Evolutionary conservation across 1,139 yeast species (phyloP).

Genomic region (Hyphopichia pseudoburtonii): DNA sequence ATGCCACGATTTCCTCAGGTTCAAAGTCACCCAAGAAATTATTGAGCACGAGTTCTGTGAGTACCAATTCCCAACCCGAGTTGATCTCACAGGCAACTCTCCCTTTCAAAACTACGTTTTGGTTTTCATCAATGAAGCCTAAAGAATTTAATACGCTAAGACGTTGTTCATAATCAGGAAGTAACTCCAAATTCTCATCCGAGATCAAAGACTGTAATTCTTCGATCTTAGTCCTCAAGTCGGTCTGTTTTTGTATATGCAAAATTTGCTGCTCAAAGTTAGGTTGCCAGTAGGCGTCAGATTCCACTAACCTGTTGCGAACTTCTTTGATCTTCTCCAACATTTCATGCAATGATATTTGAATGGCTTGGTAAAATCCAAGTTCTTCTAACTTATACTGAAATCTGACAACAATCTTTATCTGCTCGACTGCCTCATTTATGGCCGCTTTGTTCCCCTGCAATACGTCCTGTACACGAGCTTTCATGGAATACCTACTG

Average conservation of each 20-base stretch:
- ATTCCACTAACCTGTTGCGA: constrained; percentile 31
- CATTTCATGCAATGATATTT: constrained; percentile 54
- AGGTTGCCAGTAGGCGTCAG: constrained; percentile 30
- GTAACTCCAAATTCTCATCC: constrained; percentile 82
- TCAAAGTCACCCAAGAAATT: constrained; percentile 92
- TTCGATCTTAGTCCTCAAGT: constrained; percentile 52
- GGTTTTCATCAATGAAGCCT: constrained; percentile 72
- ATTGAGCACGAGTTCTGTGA: constrained; percentile 86
- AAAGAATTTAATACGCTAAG: constrained; percentile 70
- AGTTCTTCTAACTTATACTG: constrained; percentile 50
- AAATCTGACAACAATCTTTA: constrained; percentile 36
- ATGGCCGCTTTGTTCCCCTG: constrained; percentile 44
- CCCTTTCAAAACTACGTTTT: constrained; percentile 82
- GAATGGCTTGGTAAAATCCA: constrained; percentile 43
- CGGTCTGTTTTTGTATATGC: constrained; percentile 47
- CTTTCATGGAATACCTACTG: constrained; percentile 42
- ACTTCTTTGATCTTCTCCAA: constrained; percentile 45
- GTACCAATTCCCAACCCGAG: constrained; percentile 84
- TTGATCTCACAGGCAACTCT: constrained; percentile 86
- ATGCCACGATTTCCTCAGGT: constrained; percentile 94
- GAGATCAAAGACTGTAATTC: constrained; percentile 63
- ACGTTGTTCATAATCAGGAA: constrained; percentile 94
- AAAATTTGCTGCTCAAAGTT: constrained; percentile 50
- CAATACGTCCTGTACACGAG: constrained; percentile 43
- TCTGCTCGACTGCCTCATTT: constrained; percentile 39